A percentile compares a stretch with the other conserved stretches of the same genome.
These are phyloP conservation scores for Podospora tetraspora DNA, from an alignment of 495 filamentous ascomycete genomes.

Conservation along the genomic window DNA sequence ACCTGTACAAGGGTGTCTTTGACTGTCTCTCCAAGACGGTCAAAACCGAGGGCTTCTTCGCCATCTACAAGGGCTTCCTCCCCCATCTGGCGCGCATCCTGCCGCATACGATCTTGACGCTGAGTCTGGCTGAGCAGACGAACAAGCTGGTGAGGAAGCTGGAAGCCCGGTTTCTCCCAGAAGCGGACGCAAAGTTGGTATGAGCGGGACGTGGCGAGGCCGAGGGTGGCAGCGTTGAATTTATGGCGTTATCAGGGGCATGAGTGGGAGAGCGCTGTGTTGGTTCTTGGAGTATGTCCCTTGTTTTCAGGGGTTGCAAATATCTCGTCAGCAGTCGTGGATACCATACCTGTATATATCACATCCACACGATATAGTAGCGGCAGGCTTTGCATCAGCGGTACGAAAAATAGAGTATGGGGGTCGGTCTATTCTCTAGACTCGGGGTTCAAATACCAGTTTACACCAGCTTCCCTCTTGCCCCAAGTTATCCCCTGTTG, in stretches of 20 bases:
- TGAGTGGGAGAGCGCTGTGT: background rate
- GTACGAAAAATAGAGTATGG: background rate
- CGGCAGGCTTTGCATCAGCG: background rate
- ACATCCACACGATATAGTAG: background rate
- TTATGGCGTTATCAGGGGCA: background rate
- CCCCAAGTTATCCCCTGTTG: background rate
- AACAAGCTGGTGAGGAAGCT: conserved; percentile 81
- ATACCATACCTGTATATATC: background rate
- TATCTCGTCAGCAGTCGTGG: background rate
- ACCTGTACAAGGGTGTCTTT: conserved; percentile 85
- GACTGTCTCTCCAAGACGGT: conserved; percentile 91
- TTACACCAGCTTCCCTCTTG: background rate
- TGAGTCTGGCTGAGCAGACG: conserved; percentile 93
- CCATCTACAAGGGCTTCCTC: conserved; percentile 97
- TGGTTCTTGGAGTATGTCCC: background rate
- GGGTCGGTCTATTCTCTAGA: background rate
- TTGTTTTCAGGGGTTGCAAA: background rate
- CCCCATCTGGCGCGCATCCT: conserved; percentile 92
- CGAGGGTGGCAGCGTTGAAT: background rate
- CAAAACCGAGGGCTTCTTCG: conserved; percentile 81
- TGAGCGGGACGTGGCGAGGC: background rate
- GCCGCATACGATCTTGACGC: conserved; percentile 88
- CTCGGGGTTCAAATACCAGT: background rate
- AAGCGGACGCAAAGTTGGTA: conserved; percentile 26
- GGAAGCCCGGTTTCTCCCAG: conserved; percentile 59